A percentile compares a stretch with the other conserved stretches of the same genome.
These are phyloP conservation scores for Monilinia fructigena DNA, from an alignment of 2,329 filamentous ascomycete species.

Conservation along the genomic window DNA sequence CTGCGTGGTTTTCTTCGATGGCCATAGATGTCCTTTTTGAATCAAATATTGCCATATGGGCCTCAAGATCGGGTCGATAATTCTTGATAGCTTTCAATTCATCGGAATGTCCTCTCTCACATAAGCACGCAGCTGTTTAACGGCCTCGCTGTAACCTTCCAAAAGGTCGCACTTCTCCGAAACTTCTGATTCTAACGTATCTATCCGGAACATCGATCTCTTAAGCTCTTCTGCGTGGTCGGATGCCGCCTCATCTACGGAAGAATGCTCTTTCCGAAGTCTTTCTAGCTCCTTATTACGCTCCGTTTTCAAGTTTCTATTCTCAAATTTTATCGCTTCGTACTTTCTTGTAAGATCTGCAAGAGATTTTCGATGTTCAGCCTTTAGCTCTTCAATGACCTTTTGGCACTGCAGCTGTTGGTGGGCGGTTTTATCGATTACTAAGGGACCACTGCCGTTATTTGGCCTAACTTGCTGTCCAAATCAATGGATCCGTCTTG, in stretches of 20 bases:
- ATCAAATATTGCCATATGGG: neutral
- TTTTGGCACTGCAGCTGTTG: neutral
- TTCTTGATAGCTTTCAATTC: neutral
- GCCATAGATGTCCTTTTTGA: neutral
- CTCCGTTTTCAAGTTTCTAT: constrained; percentile 3
- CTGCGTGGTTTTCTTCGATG: neutral
- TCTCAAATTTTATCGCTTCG: constrained; percentile 14
- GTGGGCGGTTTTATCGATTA: neutral
- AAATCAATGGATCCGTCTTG: no score
- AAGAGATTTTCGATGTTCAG: neutral
- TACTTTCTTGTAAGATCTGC: neutral
- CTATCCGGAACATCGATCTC: neutral
- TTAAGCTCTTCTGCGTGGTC: neutral
- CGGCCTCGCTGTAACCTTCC: neutral
- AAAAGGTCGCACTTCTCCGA: neutral
- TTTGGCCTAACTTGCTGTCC: no score
- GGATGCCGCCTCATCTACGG: neutral
- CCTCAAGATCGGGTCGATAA: neutral
- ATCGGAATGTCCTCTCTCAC: neutral
- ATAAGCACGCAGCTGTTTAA: neutral
- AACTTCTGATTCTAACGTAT: neutral
- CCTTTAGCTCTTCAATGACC: neutral
- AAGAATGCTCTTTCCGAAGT: neutral
- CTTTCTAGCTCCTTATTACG: constrained; percentile 8
- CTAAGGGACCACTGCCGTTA: neutral